Evolutionary conservation across 768 basidiomycete genomes (phyloP).

Genomic region (Boletus fagicola): DNA sequence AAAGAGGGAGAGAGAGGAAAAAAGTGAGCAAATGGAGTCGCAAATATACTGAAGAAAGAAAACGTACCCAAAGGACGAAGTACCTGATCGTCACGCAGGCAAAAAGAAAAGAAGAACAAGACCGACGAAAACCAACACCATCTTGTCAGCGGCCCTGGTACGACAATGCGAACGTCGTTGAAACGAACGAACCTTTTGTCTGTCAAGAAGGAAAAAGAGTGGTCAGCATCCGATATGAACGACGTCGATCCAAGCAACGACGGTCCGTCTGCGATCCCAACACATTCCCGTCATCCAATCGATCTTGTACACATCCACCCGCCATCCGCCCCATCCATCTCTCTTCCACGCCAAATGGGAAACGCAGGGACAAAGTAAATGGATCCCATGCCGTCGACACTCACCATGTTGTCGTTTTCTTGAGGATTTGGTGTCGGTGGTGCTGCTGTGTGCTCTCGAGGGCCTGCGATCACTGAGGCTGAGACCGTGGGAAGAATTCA

Average conservation of each 20-base stretch:
- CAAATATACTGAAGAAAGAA: neutral
- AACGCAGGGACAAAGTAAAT: neutral
- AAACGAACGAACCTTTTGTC: slow-evolving; percentile 77
- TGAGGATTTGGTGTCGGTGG: slow-evolving; percentile 29
- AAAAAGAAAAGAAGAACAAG: neutral
- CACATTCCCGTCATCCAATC: slow-evolving; percentile 35
- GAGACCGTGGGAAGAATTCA: slow-evolving; percentile 20
- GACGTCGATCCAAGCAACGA: neutral
- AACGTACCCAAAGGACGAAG: slow-evolving; percentile 92
- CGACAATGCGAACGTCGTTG: neutral
- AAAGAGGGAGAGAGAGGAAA: too few species aligned
- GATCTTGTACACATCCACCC: slow-evolving; percentile 16
- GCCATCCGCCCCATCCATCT: slow-evolving; percentile 20
- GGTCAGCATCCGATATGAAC: slow-evolving; percentile 18
- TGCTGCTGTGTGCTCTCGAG: slow-evolving; percentile 4
- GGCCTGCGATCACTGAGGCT: slow-evolving; percentile 9
- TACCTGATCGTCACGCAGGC: slow-evolving; percentile 59
- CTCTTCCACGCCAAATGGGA: slow-evolving; percentile 11
- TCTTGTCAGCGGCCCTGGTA: slow-evolving; percentile 14
- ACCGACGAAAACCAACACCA: neutral
- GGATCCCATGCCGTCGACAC: slow-evolving; percentile 25
- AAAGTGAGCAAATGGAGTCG: neutral
- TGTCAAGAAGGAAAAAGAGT: slow-evolving; percentile 34
- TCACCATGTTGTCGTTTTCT: slow-evolving; percentile 47
- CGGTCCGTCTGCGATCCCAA: neutral